Conservation (phyloP, 805 yeast genomes). For the Pichia kluyveri region DNA sequence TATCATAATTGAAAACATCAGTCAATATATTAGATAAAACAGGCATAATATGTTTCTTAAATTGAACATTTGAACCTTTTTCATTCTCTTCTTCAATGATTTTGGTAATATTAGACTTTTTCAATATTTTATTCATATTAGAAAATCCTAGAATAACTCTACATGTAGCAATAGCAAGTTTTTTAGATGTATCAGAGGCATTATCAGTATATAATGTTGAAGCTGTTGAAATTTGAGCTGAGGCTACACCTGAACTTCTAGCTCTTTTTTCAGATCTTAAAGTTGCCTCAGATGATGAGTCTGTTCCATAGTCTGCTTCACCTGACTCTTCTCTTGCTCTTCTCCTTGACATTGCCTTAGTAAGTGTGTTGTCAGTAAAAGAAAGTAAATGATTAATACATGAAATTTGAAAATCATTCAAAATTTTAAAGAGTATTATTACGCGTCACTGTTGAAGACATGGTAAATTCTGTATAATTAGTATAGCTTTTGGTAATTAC, state of each 20-base stretch:
- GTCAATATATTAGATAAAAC: constrained; percentile 9
- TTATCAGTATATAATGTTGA: background rate
- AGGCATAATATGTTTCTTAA: constrained; percentile 19
- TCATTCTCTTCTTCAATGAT: constrained; percentile 23
- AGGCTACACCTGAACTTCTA: background rate
- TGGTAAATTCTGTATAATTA: too few species aligned
- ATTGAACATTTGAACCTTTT: constrained; percentile 20
- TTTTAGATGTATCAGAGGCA: constrained; percentile 11
- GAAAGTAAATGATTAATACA: too few species aligned
- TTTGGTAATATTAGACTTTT: constrained; percentile 19
- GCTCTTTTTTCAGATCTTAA: background rate
- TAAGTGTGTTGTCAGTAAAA: too few species aligned
- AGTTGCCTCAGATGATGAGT: background rate
- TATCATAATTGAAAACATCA: constrained; percentile 18
- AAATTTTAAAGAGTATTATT: too few species aligned
- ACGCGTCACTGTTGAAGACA: too few species aligned
- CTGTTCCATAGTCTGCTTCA: background rate
- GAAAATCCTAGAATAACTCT: constrained; percentile 23
- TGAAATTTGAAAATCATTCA: too few species aligned
- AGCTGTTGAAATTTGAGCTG: background rate
- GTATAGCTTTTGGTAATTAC: too few species aligned
- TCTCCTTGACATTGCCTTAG: background rate
- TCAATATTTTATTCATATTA: constrained; percentile 20
- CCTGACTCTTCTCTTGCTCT: background rate
- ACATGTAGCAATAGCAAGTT: constrained; percentile 19